Base-by-base conservation (phyloP, 164 flowering plant species). In the Umbilicus rupestris region DNA sequence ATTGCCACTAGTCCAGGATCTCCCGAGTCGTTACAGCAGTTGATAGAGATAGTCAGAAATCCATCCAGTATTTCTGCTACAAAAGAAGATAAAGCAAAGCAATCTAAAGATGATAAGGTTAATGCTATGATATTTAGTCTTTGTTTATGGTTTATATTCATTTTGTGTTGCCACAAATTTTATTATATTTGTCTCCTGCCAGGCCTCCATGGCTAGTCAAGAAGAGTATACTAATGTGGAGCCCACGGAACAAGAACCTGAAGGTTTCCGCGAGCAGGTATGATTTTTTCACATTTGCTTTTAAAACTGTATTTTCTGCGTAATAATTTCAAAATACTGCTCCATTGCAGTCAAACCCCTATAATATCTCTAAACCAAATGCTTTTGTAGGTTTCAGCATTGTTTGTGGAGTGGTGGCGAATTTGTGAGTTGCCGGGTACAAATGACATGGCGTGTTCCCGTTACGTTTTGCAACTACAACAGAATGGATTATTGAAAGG, bases 1-100 rank as follows among this genome's bases (percentile, higher is more conserved):
- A 78, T 90, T 74, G 92, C 94, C 30, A 76, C 84, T 65, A 86
- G 90, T 75, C 94, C 99, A 72, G 99, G 91, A 52, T 85, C 89
- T 57, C 87, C 92, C 9, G 97, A 95, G 76, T 83, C 97, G 20
- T 76, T 92, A 29, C 94, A 84, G 63, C 92, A 87, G 70, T 78
- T 92, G 66, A 79, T 92, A 78, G 99, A 92, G 76, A 78, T 81
- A 76, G 82, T 89, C 30, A 83, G 79, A 76, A 92, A 90, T 76
- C 91, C 96, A 42, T 66, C 73, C 55, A 60, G 75, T 70, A 65
- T 73, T 70, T 46, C 74, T 62, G 65, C 70, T 67, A 80, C 81
- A 73, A 88, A 87, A 75, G 94, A 88, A 9, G 96, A 91, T 66
- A 84, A 75, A 76, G 72, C 71, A 31, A 78, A 77, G 68, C 86